These are phyloP conservation scores for Diversispora epigaea DNA, from an alignment of 192 early-diverging fungal species.

Conservation along the genomic window DNA sequence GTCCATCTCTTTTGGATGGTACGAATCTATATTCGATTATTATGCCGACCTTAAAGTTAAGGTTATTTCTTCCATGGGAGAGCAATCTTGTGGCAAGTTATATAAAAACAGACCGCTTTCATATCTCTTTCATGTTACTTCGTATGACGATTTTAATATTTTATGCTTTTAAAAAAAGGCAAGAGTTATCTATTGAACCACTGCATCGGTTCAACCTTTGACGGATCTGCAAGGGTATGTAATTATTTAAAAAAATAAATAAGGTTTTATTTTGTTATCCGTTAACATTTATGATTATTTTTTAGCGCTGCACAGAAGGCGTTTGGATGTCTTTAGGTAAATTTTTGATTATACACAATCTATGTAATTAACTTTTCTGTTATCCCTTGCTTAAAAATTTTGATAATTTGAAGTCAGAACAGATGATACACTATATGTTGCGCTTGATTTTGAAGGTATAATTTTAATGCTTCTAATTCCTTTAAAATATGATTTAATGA, in stretches of 20 bases:
- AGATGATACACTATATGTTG: conserved; percentile 32
- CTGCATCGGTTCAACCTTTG: conserved; percentile 24
- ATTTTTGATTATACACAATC: background rate
- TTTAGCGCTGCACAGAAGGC: conserved; percentile 35
- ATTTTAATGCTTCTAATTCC: background rate
- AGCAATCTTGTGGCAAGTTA: conserved; percentile 31
- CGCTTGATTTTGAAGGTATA: conserved; percentile 36
- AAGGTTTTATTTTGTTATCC: background rate
- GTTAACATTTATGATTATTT: background rate
- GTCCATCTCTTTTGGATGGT: conserved; percentile 33
- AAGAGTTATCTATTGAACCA: conserved; percentile 35
- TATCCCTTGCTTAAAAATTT: background rate
- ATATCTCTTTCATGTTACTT: background rate
- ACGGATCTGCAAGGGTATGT: conserved; percentile 33
- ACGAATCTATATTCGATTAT: conserved; percentile 30
- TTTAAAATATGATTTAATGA: background rate
- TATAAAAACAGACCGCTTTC: background rate
- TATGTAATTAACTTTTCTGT: background rate
- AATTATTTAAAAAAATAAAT: background rate
- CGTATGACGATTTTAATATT: background rate
- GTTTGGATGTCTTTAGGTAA: conserved; percentile 34
- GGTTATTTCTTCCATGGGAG: conserved; percentile 33
- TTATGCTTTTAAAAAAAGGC: background rate
- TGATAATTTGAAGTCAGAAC: conserved; percentile 5
- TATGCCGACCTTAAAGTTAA: conserved; percentile 27